Evolutionary conservation across 1,284 basidiomycete species (phyloP), one percentile per base, ranked within the genome.

Genomic region (Cystobasidiaceae sp.): DNA sequence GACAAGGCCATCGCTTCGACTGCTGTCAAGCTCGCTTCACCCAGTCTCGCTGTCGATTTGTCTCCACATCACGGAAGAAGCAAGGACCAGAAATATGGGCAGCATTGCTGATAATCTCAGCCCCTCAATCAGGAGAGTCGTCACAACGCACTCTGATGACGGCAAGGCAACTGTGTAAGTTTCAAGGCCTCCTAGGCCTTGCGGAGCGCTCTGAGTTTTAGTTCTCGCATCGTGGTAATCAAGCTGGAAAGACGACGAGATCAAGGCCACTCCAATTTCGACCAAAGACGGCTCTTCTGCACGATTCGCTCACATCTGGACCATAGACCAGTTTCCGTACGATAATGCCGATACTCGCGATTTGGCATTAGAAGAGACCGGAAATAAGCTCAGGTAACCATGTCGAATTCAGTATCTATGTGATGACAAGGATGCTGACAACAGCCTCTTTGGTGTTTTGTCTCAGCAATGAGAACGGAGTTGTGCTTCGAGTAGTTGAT

Each of bases 231-330:
- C 17, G 27, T 23, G 11, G n/a, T n/a, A n/a, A 6, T 54, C 11
- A 15, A 60, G 57, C n/a, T 60, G 57, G 57, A 60, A 60, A 34
- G 57, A 60, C 44, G 57, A 60, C 15, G 4, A 48, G 30, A 50
- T 60, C 41, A 41, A 60, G 30, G 57, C 57, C 13, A 48, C 34
- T 8, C 43, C 57, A 6, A 30, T 60, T 23, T 17, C 13, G 17
- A 48, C 57, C 17, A 5, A 8, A 34, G 57, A 60, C 25, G 43
- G 57, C 6, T 21, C n/a, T 8, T 60, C 57, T n/a, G 57, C 57
- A 56, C 43, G 57, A 45, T 60, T 60, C 57, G 57, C 57, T 28
- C 57, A 60, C 19, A 23, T 60, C 57, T 60, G 43, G 44, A 60
- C 57, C 32, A 60, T 44, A 27, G 57, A 60, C 46, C 15, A 37